Evolutionary conservation across 352 stramenopile species (phyloP), one percentile per base, ranked within the genome.

Genomic region (Phytopythium cucurbitacearum): DNA sequence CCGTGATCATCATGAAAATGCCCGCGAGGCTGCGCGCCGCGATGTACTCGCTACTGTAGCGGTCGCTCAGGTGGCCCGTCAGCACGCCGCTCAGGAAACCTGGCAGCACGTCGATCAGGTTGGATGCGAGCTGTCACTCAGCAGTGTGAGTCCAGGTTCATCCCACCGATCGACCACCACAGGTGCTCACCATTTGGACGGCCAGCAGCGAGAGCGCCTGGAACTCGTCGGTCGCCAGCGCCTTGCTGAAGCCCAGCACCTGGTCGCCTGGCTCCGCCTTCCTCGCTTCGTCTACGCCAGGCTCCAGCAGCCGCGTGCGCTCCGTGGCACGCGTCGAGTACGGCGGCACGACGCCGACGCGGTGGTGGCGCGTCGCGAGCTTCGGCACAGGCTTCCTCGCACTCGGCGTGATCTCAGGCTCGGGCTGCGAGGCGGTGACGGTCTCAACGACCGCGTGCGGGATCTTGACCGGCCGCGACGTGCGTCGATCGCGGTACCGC

Each of bases 1-100:
- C 87, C 7, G 81, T 89, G 54, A 96, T 59, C 71, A 95, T 91
- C 48, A 86, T 71, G 57, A 94, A 95, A 60, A 92, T 89, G 34
- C 80, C 64, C 8, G 76, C 78, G 15, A 96, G 61, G 15, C 71
- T 80, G 10, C 74, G 69, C 16, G 84, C 86, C 48, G 87, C 86
- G 56, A 96, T 85, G 65, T 83, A 87, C 63, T 89, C 76, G 56
- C 73, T 86, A 47, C 75, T 89, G 55, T 81, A 61, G 28, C 56
- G 49, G 35, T 63, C 60, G 56, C 76, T 89, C 45, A 91, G 56
- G 42, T 87, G 80, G n/a, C 80, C 80, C 5, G 74, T 91, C 48
- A 87, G 70, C 40, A 89, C 80, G 48, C 73, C 71, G 33, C 73
- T 78, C 15, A 91, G 57, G 44, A 91, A 89, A 40, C 69, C 70